A percentile compares a stretch with the other conserved stretches of the same genome.
Evolutionary conservation across 805 yeast species (phyloP).

Genomic region (Blastobotrys americana): DNA sequence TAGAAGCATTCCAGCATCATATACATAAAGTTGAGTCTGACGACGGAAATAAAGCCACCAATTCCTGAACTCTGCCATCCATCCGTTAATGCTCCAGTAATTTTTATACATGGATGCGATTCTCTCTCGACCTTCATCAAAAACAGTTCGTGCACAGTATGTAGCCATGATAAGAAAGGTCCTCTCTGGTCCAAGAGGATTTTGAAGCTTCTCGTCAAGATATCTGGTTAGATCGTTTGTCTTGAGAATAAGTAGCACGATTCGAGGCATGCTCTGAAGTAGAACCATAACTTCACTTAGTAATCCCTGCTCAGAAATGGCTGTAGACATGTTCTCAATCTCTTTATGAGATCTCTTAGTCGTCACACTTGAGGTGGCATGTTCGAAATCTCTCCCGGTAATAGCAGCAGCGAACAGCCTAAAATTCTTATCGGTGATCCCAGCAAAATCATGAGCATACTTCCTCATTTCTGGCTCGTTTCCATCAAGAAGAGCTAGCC

Average conservation of each 20-base stretch:
- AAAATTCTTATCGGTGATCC: constrained; percentile 68
- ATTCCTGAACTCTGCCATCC: constrained; percentile 25
- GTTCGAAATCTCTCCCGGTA: constrained; percentile 84
- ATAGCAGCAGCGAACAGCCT: constrained; percentile 86
- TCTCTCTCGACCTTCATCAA: constrained; percentile 51
- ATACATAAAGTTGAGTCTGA: constrained; percentile 28
- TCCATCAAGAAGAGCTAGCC: constrained; percentile 80
- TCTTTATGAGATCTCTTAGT: constrained; percentile 54
- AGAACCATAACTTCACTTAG: constrained; percentile 72
- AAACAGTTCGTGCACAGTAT: constrained; percentile 79
- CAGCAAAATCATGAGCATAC: constrained; percentile 75
- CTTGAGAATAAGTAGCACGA: constrained; percentile 78
- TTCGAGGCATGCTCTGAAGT: constrained; percentile 71
- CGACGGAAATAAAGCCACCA: constrained; percentile 32
- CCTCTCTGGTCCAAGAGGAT: constrained; percentile 80
- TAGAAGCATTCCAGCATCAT: constrained; percentile 28
- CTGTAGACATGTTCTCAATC: constrained; percentile 55
- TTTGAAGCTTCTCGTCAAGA: constrained; percentile 73
- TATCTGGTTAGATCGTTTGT: constrained; percentile 91
- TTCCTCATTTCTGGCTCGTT: constrained; percentile 57
- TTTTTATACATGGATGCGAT: constrained; percentile 20
- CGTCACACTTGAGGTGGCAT: constrained; percentile 51
- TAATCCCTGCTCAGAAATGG: constrained; percentile 50
- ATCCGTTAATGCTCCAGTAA: constrained; percentile 14
- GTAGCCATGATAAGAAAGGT: constrained; percentile 84